These are phyloP conservation scores for Carex kokanica DNA, from an alignment of 176 grass and related monocot genomes.

Conservation along the genomic window DNA sequence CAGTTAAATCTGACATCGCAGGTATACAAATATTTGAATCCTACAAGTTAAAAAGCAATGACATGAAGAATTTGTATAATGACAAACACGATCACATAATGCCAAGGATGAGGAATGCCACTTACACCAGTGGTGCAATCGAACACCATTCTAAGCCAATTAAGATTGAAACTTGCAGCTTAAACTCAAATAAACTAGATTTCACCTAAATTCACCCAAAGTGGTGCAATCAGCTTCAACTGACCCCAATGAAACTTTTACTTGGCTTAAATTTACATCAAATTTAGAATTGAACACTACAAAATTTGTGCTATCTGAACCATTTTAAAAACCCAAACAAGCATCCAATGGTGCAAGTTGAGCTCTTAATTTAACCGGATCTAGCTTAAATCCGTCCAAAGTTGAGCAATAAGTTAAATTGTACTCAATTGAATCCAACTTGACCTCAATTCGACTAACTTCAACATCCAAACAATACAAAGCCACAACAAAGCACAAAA, in stretches of 20 bases:
- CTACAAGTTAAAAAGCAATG: slow-evolving; percentile 1
- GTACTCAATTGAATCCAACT: background rate
- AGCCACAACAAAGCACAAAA: background rate
- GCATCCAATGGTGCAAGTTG: background rate
- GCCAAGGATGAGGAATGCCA: background rate
- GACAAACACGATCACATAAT: background rate
- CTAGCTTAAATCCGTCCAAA: background rate
- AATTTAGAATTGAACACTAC: background rate
- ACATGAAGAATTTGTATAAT: background rate
- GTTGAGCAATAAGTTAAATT: background rate
- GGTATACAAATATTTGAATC: background rate
- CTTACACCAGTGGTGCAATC: background rate
- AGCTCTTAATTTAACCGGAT: background rate
- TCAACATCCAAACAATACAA: background rate
- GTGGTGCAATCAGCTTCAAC: background rate
- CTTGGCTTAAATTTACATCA: background rate
- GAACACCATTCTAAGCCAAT: background rate
- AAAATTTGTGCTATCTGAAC: slow-evolving; percentile 1
- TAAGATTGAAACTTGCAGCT: background rate
- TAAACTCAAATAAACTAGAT: background rate
- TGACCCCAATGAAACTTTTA: background rate
- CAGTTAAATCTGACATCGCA: slow-evolving; percentile 25
- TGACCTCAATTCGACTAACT: background rate
- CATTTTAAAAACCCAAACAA: background rate
- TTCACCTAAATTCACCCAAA: background rate